Percentiles rank a stretch among this genome's conserved stretches.
These are phyloP conservation scores for Oemleria cerasiformis DNA, from an alignment of 306 rosid genomes.

Conservation along the genomic window DNA sequence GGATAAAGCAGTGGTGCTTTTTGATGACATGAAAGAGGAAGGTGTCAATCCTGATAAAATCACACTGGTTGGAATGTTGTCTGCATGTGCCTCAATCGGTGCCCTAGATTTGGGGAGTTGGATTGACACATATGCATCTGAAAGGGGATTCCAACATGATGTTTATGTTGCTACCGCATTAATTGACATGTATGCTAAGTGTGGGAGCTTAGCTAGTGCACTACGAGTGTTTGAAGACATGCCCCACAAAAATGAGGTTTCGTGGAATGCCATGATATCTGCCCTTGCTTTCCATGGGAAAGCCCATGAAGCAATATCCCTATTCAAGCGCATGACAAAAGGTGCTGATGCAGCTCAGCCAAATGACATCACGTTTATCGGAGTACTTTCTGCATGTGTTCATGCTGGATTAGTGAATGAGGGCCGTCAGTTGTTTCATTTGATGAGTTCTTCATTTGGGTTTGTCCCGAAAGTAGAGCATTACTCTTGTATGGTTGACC, in stretches of 20 bases:
- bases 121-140: conserved; percentile 59
- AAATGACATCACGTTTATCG: conserved; percentile 83
- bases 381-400: conserved; percentile 90
- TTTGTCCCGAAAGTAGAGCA: conserved; percentile 88
- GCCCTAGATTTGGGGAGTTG: conserved; percentile 76
- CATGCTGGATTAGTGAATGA: conserved; percentile 77
- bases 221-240: conserved; percentile 59
- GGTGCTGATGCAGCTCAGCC: conserved; percentile 60
- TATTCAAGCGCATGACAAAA: conserved; percentile 61
- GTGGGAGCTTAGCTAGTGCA: conserved; percentile 82
- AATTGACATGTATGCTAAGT: conserved; percentile 90
- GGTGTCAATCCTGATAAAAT: conserved; percentile 58
- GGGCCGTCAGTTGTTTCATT: conserved; percentile 62
- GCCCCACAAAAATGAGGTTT: conserved; percentile 79
- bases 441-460: conserved; percentile 65
- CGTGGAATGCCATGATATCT: conserved; percentile 97
- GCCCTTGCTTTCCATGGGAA: conserved; percentile 91
- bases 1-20: conserved; percentile 66
- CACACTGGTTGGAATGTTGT: conserved; percentile 64
- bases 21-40: conserved; percentile 58
- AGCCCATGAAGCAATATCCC: conserved; percentile 66
- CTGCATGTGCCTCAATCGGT: conserved; percentile 78
- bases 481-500: conserved; percentile 91
- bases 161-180: conserved; percentile 75
- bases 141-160: conserved; percentile 58